Conservation (phyloP, 352 stramenopile genomes). For the Phytophthora sp. region DNA sequence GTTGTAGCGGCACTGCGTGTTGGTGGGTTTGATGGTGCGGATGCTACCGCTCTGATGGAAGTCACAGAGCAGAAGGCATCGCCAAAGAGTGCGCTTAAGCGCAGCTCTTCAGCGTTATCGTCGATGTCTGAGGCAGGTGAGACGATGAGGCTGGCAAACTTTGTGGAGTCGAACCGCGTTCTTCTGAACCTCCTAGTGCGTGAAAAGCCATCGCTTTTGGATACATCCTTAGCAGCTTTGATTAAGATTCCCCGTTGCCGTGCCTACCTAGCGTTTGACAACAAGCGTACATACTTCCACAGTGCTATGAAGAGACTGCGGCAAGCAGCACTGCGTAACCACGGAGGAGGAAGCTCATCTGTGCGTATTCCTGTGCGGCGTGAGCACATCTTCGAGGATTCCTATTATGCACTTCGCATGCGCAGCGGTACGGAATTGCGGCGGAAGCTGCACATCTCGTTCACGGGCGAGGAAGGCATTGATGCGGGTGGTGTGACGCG, state of each 20-base stretch:
- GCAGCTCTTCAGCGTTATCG: conserved; percentile 45
- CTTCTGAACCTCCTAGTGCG: conserved; percentile 98
- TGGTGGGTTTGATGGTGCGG: conserved; percentile 59
- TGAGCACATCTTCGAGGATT: conserved; percentile 99
- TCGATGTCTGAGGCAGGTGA: conserved; percentile 57
- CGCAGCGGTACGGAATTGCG: conserved; percentile 97
- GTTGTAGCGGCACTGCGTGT: conserved; percentile 74
- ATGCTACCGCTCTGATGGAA: conserved; percentile 34
- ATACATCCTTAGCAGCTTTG: conserved; percentile 95
- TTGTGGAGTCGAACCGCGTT: conserved; percentile 96
- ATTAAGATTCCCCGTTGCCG: conserved; percentile 96
- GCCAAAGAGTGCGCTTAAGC: conserved; percentile 36
- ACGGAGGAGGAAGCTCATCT: conserved; percentile 91
- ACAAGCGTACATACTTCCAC: conserved; percentile 99
- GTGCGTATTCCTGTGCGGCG: conserved; percentile 91
- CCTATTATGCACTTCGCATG: conserved; percentile 97
- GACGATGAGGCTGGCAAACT: conserved; percentile 85
- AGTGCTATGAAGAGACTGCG: conserved; percentile 93
- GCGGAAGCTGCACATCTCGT: conserved; percentile 98
- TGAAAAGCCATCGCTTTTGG: conserved; percentile 96
- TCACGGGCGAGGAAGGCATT: conserved; percentile 98
- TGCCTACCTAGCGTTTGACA: conserved; percentile 98
- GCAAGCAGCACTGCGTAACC: conserved; percentile 79
- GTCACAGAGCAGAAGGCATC: conserved; percentile 36
- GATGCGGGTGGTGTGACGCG: conserved; percentile 98